Conservation (phyloP, 2,329 filamentous ascomycete species). For the Xylaria sp. region DNA sequence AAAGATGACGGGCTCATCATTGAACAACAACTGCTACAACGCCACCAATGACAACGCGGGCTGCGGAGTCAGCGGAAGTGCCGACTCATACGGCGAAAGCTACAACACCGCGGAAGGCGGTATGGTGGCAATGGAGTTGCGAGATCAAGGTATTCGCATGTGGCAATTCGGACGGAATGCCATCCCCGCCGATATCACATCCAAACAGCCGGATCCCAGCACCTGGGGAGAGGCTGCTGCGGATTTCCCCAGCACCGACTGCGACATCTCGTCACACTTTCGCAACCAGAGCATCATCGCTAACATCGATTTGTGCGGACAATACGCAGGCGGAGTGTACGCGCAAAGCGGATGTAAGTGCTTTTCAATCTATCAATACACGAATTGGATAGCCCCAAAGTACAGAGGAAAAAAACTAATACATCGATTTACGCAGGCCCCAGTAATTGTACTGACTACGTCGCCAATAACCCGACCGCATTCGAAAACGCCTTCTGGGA, state of each 20-base stretch:
- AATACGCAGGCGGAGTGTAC: constrained; percentile 62
- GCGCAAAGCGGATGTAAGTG: constrained; percentile 58
- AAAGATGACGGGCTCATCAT: constrained; percentile 60
- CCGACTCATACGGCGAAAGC: constrained; percentile 59
- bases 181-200: constrained; percentile 64
- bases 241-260: constrained; percentile 73
- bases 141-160: constrained; percentile 68
- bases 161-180: constrained; percentile 67
- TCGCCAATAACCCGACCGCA: constrained; percentile 65
- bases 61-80: constrained; percentile 62
- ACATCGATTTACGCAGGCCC: constrained; percentile 54
- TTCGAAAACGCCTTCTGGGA: constrained; percentile 74
- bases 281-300: constrained; percentile 73
- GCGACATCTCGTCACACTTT: constrained; percentile 69
- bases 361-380: background rate
- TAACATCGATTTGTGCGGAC: constrained; percentile 74
- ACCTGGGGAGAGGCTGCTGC: constrained; percentile 71
- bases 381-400: too few species aligned
- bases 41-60: constrained; percentile 64
- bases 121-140: constrained; percentile 70
- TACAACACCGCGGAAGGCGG: constrained; percentile 68
- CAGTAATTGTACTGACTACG: constrained; percentile 66
- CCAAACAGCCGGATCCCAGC: constrained; percentile 66
- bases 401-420: too few species aligned
- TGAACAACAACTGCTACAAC: constrained; percentile 62